Base-by-base conservation (phyloP, 1,139 yeast genomes). In the Debaryomyces robertsiae region DNA sequence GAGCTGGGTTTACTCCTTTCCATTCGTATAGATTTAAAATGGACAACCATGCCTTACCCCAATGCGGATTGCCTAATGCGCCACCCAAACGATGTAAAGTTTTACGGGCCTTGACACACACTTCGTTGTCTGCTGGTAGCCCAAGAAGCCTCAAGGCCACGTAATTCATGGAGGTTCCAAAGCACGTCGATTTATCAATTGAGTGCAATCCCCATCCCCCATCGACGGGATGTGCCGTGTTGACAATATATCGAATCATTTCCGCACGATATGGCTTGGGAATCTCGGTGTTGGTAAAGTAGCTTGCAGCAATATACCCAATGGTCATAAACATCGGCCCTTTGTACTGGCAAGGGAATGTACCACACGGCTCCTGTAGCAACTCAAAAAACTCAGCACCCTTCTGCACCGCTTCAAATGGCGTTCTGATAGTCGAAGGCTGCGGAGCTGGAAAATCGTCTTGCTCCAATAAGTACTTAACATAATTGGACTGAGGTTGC, bases 161-260 rank as follows among this genome's bases (percentile, higher is more conserved):
- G 60, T 94, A 94, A 63, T 90, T 90, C 56, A 93, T 78, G 1
- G 90, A 74, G 1, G 99, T 94, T 4, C 99, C 98, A 60, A 90
- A 91, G 50, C 94, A 94, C 0, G 98, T 94, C 6, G 95, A 84
- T 59, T 91, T 93, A 57, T 93, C 98, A 36, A 80, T 82, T 3
- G 90, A 79, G 58, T 93, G 98, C 38, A 94, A 73, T 0, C 98
- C 98, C 98, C 99, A 94, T 1, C 98, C 99, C n/a, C 99, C 99
- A 63, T 94, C 99, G 0, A 90, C 96, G 0, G 97, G 98, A 58
- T 93, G 96, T 0, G 98, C 84, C 0, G 88, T 78, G 58, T 94
- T 94, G 14, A 89, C 89, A 16, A 93, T 66, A 57, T 90, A 93
- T 42, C 98, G 73, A 29, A 85, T 80, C 60, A 94, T 67, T 60